phyloP scores from a whole-genome alignment of 352 stramenopile species.

The Blastocystis sp. region DNA sequence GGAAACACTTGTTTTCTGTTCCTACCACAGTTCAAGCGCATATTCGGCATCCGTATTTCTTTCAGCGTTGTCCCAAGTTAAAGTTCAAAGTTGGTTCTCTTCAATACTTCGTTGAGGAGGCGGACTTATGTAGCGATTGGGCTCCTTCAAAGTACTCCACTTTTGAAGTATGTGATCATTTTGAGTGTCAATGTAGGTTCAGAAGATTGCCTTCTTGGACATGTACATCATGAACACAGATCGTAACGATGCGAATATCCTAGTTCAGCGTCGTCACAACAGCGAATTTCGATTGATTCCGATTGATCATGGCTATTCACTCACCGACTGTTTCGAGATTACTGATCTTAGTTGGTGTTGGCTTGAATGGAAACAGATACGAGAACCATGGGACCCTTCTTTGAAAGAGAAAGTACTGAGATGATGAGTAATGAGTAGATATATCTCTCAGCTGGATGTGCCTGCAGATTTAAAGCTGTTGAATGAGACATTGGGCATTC shows the following conservation, averaged over 20 bases:
- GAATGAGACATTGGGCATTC: conserved; percentile 70
- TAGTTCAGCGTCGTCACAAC: conserved; percentile 76
- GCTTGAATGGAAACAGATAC: conserved; percentile 88
- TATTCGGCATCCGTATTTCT: conserved; percentile 71
- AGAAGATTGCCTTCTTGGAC: conserved; percentile 96
- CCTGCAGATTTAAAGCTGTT: conserved; percentile 70
- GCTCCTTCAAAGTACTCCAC: conserved; percentile 75
- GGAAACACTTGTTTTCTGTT: conserved; percentile 73
- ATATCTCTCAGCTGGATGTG: conserved; percentile 68
- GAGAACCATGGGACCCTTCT: conserved; percentile 71
- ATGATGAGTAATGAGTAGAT: conserved; percentile 16
- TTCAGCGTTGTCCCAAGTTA: conserved; percentile 70
- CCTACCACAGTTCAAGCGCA: conserved; percentile 78
- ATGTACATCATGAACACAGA: conserved; percentile 95
- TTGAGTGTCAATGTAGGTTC: conserved; percentile 73
- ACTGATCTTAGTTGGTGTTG: conserved; percentile 96
- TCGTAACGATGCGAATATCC: conserved; percentile 90
- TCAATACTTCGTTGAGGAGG: conserved; percentile 87
- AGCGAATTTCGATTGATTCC: conserved; percentile 85
- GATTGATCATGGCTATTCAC: conserved; percentile 97
- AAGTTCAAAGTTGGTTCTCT: conserved; percentile 88
- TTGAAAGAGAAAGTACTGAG: conserved; percentile 70
- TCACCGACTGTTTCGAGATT: conserved; percentile 87
- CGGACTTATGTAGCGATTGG: conserved; percentile 86
- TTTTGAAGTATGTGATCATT: conserved; percentile 30